Conservation (phyloP, 305 asterid genomes). For the Nicotiana rustica region DNA sequence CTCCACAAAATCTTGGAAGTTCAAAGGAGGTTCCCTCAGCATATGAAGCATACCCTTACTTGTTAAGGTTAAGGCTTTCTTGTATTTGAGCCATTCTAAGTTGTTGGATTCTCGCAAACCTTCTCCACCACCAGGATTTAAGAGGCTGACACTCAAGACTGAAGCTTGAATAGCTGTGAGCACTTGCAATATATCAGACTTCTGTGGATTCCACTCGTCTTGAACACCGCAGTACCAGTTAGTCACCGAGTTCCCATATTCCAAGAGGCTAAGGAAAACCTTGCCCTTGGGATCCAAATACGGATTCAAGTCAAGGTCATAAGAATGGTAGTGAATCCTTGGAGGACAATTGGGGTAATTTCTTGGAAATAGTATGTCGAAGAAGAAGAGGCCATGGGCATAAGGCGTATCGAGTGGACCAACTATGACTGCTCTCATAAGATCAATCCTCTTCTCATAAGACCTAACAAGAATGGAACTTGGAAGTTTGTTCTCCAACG, state of each 20-base stretch:
- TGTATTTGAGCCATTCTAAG: not conserved
- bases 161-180: constrained; percentile 61
- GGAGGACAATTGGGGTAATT: constrained; percentile 49
- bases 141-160: constrained; percentile 50
- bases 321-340: constrained; percentile 40
- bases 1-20: constrained; percentile 43
- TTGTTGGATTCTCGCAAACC: not conserved
- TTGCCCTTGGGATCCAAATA: constrained; percentile 31
- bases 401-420: constrained; percentile 42
- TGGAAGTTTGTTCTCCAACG: constrained; percentile 32
- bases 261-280: constrained; percentile 32
- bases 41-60: constrained; percentile 42
- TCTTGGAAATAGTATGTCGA: constrained; percentile 44
- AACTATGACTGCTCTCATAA: constrained; percentile 49
- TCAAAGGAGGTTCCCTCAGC: constrained; percentile 38
- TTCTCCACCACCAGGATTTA: constrained; percentile 30
- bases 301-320: constrained; percentile 36
- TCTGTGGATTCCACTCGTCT: constrained; percentile 47
- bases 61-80: constrained; percentile 28
- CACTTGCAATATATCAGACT: constrained; percentile 57
- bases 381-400: constrained; percentile 49
- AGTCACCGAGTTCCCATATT: constrained; percentile 16
- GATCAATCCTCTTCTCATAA: constrained; percentile 40
- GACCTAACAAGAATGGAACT: constrained; percentile 40
- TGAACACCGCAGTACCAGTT: constrained; percentile 44